Percentiles rank a stretch among this genome's conserved stretches.
phyloP scores from a whole-genome alignment of 352 stramenopile species.

The Detonula confervacea region DNA sequence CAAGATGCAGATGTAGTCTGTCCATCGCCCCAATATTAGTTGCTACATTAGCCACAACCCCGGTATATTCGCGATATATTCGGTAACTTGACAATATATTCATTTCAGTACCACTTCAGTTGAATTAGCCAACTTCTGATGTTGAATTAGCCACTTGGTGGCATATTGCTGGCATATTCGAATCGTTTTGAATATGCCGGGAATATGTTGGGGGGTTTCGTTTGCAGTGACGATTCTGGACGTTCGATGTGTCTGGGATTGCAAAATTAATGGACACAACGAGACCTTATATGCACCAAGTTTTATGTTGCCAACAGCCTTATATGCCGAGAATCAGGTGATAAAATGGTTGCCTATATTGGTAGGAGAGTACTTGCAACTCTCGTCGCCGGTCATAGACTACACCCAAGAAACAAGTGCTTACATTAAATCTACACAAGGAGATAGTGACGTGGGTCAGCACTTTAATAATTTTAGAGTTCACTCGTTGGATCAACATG shows the following conservation, averaged over 20 bases:
- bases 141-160: no score
- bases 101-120: conserved; percentile 16
- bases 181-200: no score
- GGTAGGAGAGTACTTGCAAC: conserved; percentile 19
- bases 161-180: no score
- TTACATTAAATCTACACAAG: conserved; percentile 23
- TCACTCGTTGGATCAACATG: conserved; percentile 24
- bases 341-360: conserved; percentile 31
- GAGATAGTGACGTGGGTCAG: conserved; percentile 60
- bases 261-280: conserved; percentile 36
- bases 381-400: conserved; percentile 3
- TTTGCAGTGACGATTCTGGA: neutral
- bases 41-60: no score
- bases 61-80: no score
- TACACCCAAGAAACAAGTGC: conserved; percentile 13
- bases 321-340: conserved; percentile 33
- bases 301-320: conserved; percentile 14
- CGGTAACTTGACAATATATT: no score
- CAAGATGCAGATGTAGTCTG: no score
- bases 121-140: no score
- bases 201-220: no score
- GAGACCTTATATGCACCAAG: conserved; percentile 19
- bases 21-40: no score
- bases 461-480: conserved; percentile 63
- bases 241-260: conserved; percentile 36